Evolutionary conservation across 2,329 filamentous ascomycete species (phyloP), one percentile per base, ranked within the genome.

Genomic region (Nemania sp.): DNA sequence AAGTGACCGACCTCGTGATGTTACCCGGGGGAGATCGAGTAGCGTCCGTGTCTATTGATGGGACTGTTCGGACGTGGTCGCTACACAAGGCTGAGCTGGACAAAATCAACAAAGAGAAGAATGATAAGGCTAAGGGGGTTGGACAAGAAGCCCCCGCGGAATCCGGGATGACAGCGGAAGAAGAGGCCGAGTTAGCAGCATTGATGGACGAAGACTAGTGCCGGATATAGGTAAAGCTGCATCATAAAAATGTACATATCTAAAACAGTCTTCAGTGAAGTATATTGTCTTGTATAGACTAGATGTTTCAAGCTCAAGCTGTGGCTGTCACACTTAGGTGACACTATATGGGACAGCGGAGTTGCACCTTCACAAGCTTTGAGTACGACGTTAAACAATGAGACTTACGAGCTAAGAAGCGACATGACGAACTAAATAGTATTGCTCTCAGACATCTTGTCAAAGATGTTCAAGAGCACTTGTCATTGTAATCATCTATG

Each of bases 131-230:
- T 2, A 73, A 73, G 24, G 75, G 75, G 33, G 74, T 77, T 40
- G 70, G 78, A 39, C 77, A 83, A 57, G 77, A 80, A 61, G 74
- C 75, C 23, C 70, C 69, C 61, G 71, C 71, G 28, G 74, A 73
- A 59, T 69, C 69, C 58, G 74, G 74, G 66, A 75, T 97, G 72
- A 96, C 91, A 5, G 88, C 84, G 11, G 93, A 97, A 64, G 94
- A 99, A 70, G 93, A 97, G 72, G 87, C 89, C 4, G 94, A 97
- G 71, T 77, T 99, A 60, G 92, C 91, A 12, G 94, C 92, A 60
- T 74, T 99, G 69, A 90, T 99, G 90, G 90, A 86, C 52, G 86
- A 90, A 26, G 57, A 60, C 26, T 60, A 57, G 50, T 15, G 28
- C 12, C 6, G 12, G 15, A 36, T 24, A 42, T 14, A 36, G 9